Evolutionary conservation across 495 filamentous ascomycete genomes (phyloP).

Genomic region (Trichoderma virens): DNA sequence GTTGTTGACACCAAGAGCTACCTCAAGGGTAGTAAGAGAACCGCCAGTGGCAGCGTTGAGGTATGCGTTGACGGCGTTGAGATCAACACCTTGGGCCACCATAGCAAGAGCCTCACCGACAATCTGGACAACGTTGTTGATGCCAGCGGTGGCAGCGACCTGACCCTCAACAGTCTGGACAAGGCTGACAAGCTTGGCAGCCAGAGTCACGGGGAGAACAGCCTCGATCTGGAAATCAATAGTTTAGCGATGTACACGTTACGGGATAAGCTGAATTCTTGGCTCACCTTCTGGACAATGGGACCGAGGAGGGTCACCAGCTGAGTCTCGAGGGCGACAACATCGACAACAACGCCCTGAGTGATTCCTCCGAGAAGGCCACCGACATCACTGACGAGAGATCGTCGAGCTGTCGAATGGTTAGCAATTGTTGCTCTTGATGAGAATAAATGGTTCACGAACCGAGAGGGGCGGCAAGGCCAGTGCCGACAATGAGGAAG

Average conservation of each 20-base stretch:
- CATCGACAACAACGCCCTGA: neutral
- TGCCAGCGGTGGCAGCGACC: neutral
- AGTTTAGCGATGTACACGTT: neutral
- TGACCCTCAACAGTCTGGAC: neutral
- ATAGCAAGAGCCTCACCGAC: conserved; percentile 9
- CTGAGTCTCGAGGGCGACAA: neutral
- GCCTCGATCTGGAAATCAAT: conserved; percentile 2
- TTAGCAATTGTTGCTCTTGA: neutral
- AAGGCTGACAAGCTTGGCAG: neutral
- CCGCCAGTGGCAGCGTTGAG: conserved; percentile 9
- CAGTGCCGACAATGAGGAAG: conserved; percentile 1
- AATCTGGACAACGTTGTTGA: conserved; percentile 9
- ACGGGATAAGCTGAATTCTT: neutral
- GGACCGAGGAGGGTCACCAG: neutral
- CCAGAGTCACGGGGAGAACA: neutral
- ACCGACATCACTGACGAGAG: conserved; percentile 5
- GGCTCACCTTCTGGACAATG: neutral
- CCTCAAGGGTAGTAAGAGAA: neutral
- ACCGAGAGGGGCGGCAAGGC: neutral
- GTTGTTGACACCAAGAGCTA: conserved; percentile 1
- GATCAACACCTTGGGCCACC: conserved; percentile 2
- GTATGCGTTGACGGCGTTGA: conserved; percentile 6
- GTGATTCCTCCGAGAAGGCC: neutral
- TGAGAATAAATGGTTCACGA: neutral
- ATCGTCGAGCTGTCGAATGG: neutral